Evolutionary conservation across 441 rosid genomes (phyloP).

Genomic region (Corymbia calophylla): DNA sequence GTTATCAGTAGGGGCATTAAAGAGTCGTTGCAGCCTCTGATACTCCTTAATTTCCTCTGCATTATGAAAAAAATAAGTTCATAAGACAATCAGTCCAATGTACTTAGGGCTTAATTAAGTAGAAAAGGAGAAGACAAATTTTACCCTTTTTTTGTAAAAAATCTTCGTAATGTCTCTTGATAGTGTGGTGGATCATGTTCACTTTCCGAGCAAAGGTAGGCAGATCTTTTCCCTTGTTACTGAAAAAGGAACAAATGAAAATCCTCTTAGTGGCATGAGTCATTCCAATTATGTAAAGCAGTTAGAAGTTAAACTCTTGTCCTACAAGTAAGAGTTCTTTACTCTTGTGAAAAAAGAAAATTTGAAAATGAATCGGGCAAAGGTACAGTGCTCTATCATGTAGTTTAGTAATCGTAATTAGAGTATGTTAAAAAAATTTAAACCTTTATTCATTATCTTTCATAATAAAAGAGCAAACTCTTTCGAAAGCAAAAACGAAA

Average conservation of each 20-base stretch:
- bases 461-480: background rate
- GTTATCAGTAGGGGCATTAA: background rate
- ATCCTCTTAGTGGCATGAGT: background rate
- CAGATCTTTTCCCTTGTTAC: background rate
- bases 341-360: background rate
- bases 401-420: background rate
- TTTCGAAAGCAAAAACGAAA: background rate
- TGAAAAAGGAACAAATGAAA: background rate
- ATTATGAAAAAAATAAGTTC: background rate
- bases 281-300: background rate
- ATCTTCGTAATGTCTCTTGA: background rate
- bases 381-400: background rate
- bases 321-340: background rate
- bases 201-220: background rate
- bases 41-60: background rate
- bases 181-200: background rate
- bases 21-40: background rate
- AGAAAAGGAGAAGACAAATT: background rate
- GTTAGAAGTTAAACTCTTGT: background rate
- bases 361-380: background rate
- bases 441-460: background rate
- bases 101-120: background rate
- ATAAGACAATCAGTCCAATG: background rate
- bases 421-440: background rate
- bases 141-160: background rate